Evolutionary conservation across 2,329 filamentous ascomycete species (phyloP).

Genomic region (Daldinia eschscholtzii): DNA sequence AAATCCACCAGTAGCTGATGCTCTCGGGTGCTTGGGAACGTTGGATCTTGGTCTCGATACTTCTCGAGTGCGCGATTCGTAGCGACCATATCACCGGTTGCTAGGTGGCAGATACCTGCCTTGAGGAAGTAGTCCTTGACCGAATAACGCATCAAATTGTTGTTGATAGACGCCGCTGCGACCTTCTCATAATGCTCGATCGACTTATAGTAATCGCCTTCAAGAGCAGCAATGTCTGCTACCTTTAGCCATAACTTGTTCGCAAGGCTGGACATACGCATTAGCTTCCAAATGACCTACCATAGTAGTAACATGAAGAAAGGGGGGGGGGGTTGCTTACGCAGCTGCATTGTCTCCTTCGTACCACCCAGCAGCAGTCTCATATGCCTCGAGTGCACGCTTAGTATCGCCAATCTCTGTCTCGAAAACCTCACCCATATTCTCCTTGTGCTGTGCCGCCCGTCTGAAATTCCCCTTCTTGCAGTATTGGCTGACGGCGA

Average conservation of each 20-base stretch:
- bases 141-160: constrained; percentile 92
- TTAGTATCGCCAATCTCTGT: constrained; percentile 82
- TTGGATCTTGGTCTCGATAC: constrained; percentile 83
- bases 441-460: constrained; percentile 91
- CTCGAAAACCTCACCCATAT: constrained; percentile 88
- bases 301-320: not conserved
- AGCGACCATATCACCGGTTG: constrained; percentile 79
- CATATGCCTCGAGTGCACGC: constrained; percentile 84
- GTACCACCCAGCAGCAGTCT: constrained; percentile 89
- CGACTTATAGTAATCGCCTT: constrained; percentile 85
- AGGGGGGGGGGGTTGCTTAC: constrained; percentile 61
- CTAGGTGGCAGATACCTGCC: constrained; percentile 90
- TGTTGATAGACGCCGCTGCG: constrained; percentile 80
- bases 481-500: constrained; percentile 88
- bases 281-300: constrained; percentile 15
- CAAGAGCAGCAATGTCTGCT: constrained; percentile 85
- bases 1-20: constrained; percentile 84
- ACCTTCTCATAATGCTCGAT: constrained; percentile 88
- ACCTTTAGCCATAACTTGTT: constrained; percentile 96
- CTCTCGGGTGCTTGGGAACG: constrained; percentile 83
- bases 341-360: constrained; percentile 87
- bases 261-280: constrained; percentile 71
- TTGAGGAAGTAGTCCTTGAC: constrained; percentile 98
- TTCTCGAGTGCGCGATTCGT: constrained; percentile 83
- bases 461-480: constrained; percentile 90